A percentile compares a stretch with the other conserved stretches of the same genome.
These are phyloP conservation scores for Xylaria nigripes DNA, from an alignment of 495 filamentous ascomycete species.

Conservation along the genomic window DNA sequence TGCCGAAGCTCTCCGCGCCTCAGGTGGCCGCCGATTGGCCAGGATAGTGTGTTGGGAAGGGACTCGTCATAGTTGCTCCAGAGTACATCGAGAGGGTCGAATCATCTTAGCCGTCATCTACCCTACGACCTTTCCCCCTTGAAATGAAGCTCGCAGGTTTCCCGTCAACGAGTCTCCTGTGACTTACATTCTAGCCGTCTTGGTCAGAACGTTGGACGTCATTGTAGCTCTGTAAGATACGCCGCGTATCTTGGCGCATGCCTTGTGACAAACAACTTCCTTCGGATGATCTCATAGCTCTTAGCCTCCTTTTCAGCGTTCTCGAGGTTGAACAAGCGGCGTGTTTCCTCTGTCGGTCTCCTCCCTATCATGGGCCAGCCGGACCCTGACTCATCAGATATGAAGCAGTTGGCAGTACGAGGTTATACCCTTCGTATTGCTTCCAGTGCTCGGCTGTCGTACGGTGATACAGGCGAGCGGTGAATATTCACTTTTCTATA, in stretches of 20 bases:
- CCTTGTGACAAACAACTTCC: conserved; percentile 17
- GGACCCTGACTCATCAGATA: conserved; percentile 20
- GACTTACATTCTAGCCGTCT: conserved; percentile 16
- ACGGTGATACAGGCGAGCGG: background rate
- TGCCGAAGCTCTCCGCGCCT: conserved; percentile 17
- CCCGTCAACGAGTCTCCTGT: conserved; percentile 18
- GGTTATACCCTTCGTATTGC: conserved; percentile 16
- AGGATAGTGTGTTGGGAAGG: conserved; percentile 16
- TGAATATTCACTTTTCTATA: conserved; percentile 2
- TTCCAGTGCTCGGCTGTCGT: conserved; percentile 19
- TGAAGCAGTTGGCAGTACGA: conserved; percentile 15
- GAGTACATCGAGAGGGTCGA: conserved; percentile 16
- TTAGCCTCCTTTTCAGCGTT: conserved; percentile 19
- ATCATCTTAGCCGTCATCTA: conserved; percentile 16
- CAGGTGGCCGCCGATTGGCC: conserved; percentile 13
- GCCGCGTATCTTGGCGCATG: conserved; percentile 19
- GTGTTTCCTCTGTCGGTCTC: conserved; percentile 10
- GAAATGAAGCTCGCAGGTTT: conserved; percentile 12
- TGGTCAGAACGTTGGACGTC: conserved; percentile 7
- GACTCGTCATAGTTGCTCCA: conserved; percentile 16
- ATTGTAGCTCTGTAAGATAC: conserved; percentile 10
- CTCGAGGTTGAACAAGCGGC: conserved; percentile 21
- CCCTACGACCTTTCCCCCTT: conserved; percentile 7
- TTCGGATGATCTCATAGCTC: conserved; percentile 13
- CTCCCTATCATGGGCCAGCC: conserved; percentile 17